Percentiles rank a stretch among this genome's conserved stretches.
Evolutionary conservation across 2,329 filamentous ascomycete species (phyloP).

Genomic region (Penicillium sp.): DNA sequence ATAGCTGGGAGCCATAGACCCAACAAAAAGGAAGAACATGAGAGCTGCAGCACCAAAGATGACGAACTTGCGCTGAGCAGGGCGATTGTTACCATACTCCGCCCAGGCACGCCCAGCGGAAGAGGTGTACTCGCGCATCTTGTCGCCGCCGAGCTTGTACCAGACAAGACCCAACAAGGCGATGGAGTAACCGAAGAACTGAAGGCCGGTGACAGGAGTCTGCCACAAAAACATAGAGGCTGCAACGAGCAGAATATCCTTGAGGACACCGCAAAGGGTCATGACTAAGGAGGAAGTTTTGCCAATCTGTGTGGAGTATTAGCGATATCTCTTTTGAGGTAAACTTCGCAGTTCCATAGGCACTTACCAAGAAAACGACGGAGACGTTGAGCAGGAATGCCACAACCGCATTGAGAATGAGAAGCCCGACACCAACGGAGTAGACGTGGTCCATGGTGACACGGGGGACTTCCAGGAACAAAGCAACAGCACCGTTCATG

Average conservation of each 20-base stretch:
- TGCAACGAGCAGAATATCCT: conserved; percentile 78
- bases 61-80: conserved; percentile 72
- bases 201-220: conserved; percentile 65
- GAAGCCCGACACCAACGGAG: conserved; percentile 60
- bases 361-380: conserved; percentile 76
- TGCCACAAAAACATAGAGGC: conserved; percentile 74
- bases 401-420: conserved; percentile 70
- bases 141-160: conserved; percentile 70
- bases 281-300: conserved; percentile 83
- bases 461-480: conserved; percentile 63
- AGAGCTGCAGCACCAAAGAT: conserved; percentile 63
- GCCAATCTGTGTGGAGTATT: conserved; percentile 60
- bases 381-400: conserved; percentile 79
- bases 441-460: conserved; percentile 65
- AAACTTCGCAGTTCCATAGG: neutral
- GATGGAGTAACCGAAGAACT: conserved; percentile 73
- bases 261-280: conserved; percentile 80
- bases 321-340: neutral
- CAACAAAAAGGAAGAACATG: conserved; percentile 67
- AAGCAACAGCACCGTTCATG: conserved; percentile 70
- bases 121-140: conserved; percentile 72
- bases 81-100: conserved; percentile 75
- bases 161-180: conserved; percentile 63
- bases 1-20: conserved; percentile 55
- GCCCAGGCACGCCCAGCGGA: conserved; percentile 75